phyloP scores from a whole-genome alignment of 2,329 filamentous ascomycete genomes.

The Biscogniauxia marginata region DNA sequence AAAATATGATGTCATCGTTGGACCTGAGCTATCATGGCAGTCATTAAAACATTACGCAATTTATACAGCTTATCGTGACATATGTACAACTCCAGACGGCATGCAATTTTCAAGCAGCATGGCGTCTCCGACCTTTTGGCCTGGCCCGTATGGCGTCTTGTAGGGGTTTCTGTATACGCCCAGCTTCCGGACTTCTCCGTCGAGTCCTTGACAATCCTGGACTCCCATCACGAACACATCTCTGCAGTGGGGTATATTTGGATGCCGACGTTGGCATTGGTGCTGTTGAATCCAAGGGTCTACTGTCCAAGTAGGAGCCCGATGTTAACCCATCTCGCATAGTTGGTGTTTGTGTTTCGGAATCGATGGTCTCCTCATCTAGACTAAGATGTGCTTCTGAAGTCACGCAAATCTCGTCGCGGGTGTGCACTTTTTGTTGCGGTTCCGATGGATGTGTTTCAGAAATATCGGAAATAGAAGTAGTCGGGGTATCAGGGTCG shows the following conservation, averaged over 20 bases:
- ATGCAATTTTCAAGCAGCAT: slow-evolving; percentile 32
- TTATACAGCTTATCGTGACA: slow-evolving; percentile 31
- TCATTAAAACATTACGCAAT: slow-evolving; percentile 13
- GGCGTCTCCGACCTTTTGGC: slow-evolving; percentile 40
- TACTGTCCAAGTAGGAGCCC: slow-evolving; percentile 25
- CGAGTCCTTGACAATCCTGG: slow-evolving; percentile 35
- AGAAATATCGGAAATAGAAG: slow-evolving; percentile 46
- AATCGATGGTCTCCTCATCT: slow-evolving; percentile 35
- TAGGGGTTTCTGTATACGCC: slow-evolving; percentile 48
- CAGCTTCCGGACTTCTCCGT: slow-evolving; percentile 46
- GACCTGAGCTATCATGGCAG: neutral
- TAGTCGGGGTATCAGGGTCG: slow-evolving; percentile 42
- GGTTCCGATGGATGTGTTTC: slow-evolving; percentile 39
- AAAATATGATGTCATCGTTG: neutral
- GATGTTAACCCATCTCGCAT: slow-evolving; percentile 32
- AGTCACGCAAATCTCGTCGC: slow-evolving; percentile 19
- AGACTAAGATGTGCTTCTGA: neutral
- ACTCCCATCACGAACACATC: slow-evolving; percentile 33
- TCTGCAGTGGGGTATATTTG: slow-evolving; percentile 22
- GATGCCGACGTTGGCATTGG: slow-evolving; percentile 24
- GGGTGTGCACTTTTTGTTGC: slow-evolving; percentile 31
- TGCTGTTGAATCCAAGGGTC: slow-evolving; percentile 27
- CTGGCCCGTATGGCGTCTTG: slow-evolving; percentile 41
- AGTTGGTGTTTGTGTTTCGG: slow-evolving; percentile 46
- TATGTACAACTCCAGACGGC: slow-evolving; percentile 32